Evolutionary conservation across 768 basidiomycete genomes (phyloP).

Genomic region (Wakefieldia striispora): DNA sequence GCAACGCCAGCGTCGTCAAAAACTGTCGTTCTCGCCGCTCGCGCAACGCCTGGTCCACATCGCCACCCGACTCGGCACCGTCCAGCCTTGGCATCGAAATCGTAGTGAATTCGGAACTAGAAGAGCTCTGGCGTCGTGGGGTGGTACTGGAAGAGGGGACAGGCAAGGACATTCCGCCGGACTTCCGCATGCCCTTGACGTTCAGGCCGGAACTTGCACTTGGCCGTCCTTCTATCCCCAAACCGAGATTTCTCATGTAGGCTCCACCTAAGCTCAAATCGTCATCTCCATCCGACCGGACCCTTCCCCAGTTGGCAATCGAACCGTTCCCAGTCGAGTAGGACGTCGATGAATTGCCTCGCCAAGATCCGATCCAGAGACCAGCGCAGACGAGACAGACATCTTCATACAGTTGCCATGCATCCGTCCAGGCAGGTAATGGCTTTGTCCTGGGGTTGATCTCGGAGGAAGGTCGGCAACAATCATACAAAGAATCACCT

Average conservation of each 20-base stretch:
- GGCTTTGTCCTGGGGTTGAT: constrained; percentile 36
- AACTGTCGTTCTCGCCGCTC: constrained; percentile 37
- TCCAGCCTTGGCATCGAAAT: constrained; percentile 31
- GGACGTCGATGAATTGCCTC: constrained; percentile 45
- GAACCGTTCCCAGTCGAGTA: constrained; percentile 49
- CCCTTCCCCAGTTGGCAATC: constrained; percentile 50
- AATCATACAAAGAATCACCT: constrained; percentile 27
- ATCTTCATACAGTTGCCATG: constrained; percentile 83
- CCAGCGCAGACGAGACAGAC: constrained; percentile 80
- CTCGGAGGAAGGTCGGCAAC: constrained; percentile 34
- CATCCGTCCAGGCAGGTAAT: constrained; percentile 62
- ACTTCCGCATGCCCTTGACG: constrained; percentile 39
- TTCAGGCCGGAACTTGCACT: constrained; percentile 22
- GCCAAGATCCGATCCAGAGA: constrained; percentile 73
- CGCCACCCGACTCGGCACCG: constrained; percentile 5
- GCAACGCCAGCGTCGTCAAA: constrained; percentile 52
- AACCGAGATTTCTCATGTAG: constrained; percentile 58
- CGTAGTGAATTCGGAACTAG: constrained; percentile 23
- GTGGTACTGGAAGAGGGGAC: constrained; percentile 30
- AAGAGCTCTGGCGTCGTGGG: constrained; percentile 33
- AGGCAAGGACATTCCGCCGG: constrained; percentile 46
- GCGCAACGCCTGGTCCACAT: constrained; percentile 7
- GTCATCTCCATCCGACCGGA: constrained; percentile 67
- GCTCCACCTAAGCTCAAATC: constrained; percentile 43
- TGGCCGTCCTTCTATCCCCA: constrained; percentile 71